phyloP scores from a whole-genome alignment of 257 asterid genomes.

The Forsythia viridissima region DNA sequence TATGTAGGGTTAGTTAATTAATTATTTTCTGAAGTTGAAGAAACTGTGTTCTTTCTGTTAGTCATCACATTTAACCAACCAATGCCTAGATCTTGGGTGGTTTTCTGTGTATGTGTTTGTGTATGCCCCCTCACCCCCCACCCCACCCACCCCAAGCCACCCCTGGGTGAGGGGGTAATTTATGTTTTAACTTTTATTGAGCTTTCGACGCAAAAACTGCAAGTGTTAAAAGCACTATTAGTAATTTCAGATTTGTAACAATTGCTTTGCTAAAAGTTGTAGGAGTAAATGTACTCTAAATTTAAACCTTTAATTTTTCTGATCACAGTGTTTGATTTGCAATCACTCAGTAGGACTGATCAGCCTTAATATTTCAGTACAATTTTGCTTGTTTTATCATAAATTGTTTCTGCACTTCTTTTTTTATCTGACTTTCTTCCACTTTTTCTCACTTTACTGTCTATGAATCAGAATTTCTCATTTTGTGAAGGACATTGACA shows the following conservation, averaged over 20 bases:
- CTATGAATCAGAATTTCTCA: not conserved
- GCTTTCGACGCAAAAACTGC: conserved; percentile 29
- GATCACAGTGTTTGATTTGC: not conserved
- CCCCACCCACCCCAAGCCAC: not conserved
- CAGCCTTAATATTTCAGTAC: conserved; percentile 11
- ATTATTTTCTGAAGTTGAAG: not conserved
- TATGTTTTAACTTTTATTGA: not conserved
- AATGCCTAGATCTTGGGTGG: conserved; percentile 16
- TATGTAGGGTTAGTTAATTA: conserved; percentile 36
- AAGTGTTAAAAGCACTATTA: conserved; percentile 29
- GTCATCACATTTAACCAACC: conserved; percentile 2
- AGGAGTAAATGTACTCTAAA: conserved; percentile 11
- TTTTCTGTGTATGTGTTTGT: not conserved
- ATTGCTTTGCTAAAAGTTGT: conserved; percentile 18
- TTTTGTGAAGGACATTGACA: not conserved
- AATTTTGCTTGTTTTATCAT: not conserved
- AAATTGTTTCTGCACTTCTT: not conserved
- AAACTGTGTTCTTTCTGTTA: conserved; percentile 14
- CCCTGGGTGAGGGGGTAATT: not conserved
- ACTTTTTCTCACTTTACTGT: conserved; percentile 16
- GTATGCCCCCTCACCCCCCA: not conserved
- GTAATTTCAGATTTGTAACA: conserved; percentile 15
- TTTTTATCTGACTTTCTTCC: conserved; percentile 7
- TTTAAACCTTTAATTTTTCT: conserved; percentile 11
- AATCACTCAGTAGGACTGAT: not conserved